phyloP scores from a whole-genome alignment of 441 rosid species.

The Pelargonium fulgidum region DNA sequence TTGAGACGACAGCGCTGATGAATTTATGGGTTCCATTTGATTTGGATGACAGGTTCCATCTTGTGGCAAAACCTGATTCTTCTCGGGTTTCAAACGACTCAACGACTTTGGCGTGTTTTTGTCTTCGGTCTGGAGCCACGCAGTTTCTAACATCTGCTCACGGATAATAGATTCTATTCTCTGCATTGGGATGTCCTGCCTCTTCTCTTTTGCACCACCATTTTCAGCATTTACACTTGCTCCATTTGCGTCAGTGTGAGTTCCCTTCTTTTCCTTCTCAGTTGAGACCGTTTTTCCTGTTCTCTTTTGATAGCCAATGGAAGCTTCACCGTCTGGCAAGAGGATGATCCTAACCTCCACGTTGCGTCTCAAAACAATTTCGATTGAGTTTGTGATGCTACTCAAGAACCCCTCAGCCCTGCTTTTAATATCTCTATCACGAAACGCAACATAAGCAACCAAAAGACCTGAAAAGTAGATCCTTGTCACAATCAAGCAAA shows the following conservation, averaged over 20 bases:
- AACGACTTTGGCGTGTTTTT: slow-evolving; percentile 68
- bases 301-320: slow-evolving; percentile 28
- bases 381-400: slow-evolving; percentile 89
- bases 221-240: slow-evolving; percentile 37
- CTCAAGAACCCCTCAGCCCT: slow-evolving; percentile 91
- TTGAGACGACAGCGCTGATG: slow-evolving; percentile 50
- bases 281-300: slow-evolving; percentile 25
- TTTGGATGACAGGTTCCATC: slow-evolving; percentile 51
- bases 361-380: slow-evolving; percentile 64
- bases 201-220: slow-evolving; percentile 35
- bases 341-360: slow-evolving; percentile 78
- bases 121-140: slow-evolving; percentile 88
- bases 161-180: slow-evolving; percentile 89
- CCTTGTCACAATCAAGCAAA: slow-evolving; percentile 13
- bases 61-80: slow-evolving; percentile 86
- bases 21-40: slow-evolving; percentile 38
- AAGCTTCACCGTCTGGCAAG: slow-evolving; percentile 46
- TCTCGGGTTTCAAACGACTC: slow-evolving; percentile 62
- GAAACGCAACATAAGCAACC: slow-evolving; percentile 72
- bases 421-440: slow-evolving; percentile 54
- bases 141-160: slow-evolving; percentile 90
- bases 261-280: slow-evolving; percentile 35
- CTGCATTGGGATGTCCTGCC: slow-evolving; percentile 61
- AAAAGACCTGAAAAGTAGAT: slow-evolving; percentile 56
- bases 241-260: slow-evolving; percentile 30